Evolutionary conservation across 2,329 filamentous ascomycete genomes (phyloP).

Genomic region (Cytospora piceicola): DNA sequence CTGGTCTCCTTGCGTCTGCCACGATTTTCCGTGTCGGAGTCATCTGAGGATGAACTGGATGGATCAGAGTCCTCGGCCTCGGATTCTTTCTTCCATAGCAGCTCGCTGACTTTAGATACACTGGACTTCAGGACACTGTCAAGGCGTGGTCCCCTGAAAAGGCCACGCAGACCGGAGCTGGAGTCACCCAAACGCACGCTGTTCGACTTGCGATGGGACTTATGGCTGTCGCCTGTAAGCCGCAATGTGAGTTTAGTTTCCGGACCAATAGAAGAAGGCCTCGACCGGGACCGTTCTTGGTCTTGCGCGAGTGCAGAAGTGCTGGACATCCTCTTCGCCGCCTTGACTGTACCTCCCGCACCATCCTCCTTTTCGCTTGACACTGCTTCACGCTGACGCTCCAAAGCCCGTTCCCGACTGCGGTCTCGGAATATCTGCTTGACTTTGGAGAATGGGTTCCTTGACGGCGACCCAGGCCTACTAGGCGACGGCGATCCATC

Average conservation of each 20-base stretch:
- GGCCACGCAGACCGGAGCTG: slow-evolving; percentile 64
- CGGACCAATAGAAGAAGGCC: slow-evolving; percentile 45
- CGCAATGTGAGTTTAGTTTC: slow-evolving; percentile 42
- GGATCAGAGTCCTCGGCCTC: slow-evolving; percentile 39
- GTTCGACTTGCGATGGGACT: slow-evolving; percentile 51
- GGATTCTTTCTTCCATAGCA: slow-evolving; percentile 60
- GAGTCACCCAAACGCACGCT: slow-evolving; percentile 53
- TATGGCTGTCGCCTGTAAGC: slow-evolving; percentile 52
- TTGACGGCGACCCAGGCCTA: slow-evolving; percentile 62
- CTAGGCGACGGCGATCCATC: slow-evolving; percentile 68
- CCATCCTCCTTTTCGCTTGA: slow-evolving; percentile 41
- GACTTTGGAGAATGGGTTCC: slow-evolving; percentile 61
- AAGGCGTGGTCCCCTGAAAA: slow-evolving; percentile 78
- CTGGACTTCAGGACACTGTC: slow-evolving; percentile 70
- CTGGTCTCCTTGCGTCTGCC: slow-evolving; percentile 42
- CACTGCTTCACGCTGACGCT: slow-evolving; percentile 36
- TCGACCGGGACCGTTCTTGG: slow-evolving; percentile 35
- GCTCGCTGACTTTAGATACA: slow-evolving; percentile 60
- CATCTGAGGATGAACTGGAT: slow-evolving; percentile 50
- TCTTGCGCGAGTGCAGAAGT: slow-evolving; percentile 34
- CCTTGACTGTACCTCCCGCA: background rate
- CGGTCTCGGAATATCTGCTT: slow-evolving; percentile 61
- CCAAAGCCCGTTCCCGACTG: slow-evolving; percentile 49
- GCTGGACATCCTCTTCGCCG: slow-evolving; percentile 17
- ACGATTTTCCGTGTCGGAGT: slow-evolving; percentile 52